phyloP scores from a whole-genome alignment of 2,329 filamentous ascomycete genomes.

The Fusarium sp. region DNA sequence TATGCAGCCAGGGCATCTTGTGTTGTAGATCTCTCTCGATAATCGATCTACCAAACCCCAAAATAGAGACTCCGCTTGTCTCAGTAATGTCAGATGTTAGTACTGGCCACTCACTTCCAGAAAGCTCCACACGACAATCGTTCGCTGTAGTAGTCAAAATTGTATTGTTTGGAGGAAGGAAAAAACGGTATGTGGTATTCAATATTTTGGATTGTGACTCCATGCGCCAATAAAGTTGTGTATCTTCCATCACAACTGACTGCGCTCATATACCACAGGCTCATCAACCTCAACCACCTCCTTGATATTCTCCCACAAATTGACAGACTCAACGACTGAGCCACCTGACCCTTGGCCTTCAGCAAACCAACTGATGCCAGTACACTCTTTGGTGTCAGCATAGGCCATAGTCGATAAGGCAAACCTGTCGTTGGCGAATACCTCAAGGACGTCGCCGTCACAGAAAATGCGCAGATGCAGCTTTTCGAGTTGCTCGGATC shows the following conservation, averaged over 20 bases:
- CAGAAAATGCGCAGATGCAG: slow-evolving; percentile 45
- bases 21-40: too few species aligned
- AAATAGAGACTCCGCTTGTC: too few species aligned
- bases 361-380: slow-evolving; percentile 47
- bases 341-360: slow-evolving; percentile 20
- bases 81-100: too few species aligned
- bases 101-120: too few species aligned
- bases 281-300: slow-evolving; percentile 29
- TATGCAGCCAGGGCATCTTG: background rate
- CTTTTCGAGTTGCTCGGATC: slow-evolving; percentile 39
- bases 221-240: accelerated
- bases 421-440: slow-evolving; percentile 50
- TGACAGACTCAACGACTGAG: slow-evolving; percentile 43
- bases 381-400: slow-evolving; percentile 31
- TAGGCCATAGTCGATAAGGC: slow-evolving; percentile 50
- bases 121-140: too few species aligned
- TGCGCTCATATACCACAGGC: slow-evolving; percentile 28
- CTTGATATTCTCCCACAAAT: slow-evolving; percentile 44
- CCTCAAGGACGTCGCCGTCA: slow-evolving; percentile 48
- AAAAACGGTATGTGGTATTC: too few species aligned
- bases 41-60: too few species aligned
- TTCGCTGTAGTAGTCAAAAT: too few species aligned
- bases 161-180: too few species aligned
- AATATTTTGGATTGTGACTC: background rate
- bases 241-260: slow-evolving; percentile 13